Evolutionary conservation across 2,329 filamentous ascomycete species (phyloP).

Genomic region (Trichoderma sp.): DNA sequence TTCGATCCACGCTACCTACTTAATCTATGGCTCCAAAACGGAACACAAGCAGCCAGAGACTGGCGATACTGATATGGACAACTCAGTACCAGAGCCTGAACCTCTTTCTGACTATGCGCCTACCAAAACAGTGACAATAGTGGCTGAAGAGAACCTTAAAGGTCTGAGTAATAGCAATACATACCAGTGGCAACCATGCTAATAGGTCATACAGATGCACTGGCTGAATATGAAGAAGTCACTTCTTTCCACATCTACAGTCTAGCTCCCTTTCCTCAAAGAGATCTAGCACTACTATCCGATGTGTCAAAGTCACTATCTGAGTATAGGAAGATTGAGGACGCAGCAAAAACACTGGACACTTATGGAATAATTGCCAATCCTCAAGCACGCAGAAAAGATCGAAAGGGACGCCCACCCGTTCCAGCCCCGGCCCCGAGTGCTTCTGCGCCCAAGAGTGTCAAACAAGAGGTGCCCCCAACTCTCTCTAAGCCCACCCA

Average conservation of each 20-base stretch:
- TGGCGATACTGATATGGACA: conserved; percentile 67
- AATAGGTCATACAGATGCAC: conserved; percentile 49
- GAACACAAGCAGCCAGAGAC: conserved; percentile 42
- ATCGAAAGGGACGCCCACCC: conserved; percentile 37
- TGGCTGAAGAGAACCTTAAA: conserved; percentile 69
- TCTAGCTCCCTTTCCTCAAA: conserved; percentile 66
- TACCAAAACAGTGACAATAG: conserved; percentile 61
- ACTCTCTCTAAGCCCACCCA: conserved; percentile 8
- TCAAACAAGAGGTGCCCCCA: neutral
- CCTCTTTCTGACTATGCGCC: conserved; percentile 49
- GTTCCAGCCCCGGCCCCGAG: conserved; percentile 25
- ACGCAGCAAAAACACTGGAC: conserved; percentile 56
- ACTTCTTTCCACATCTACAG: conserved; percentile 85
- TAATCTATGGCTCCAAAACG: conserved; percentile 69
- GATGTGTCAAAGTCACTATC: conserved; percentile 65
- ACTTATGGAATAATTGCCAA: conserved; percentile 76
- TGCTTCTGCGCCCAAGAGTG: conserved; percentile 26
- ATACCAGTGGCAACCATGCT: neutral
- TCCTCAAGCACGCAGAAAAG: conserved; percentile 56
- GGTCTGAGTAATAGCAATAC: conserved; percentile 41
- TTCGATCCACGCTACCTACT: conserved; percentile 87
- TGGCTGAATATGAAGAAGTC: conserved; percentile 68
- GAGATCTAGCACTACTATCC: conserved; percentile 66
- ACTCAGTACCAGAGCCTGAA: conserved; percentile 56
- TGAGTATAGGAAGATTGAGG: conserved; percentile 53